Evolutionary conservation across 2,329 filamentous ascomycete genomes (phyloP).

Genomic region (Acephala macrosclerotiorum): DNA sequence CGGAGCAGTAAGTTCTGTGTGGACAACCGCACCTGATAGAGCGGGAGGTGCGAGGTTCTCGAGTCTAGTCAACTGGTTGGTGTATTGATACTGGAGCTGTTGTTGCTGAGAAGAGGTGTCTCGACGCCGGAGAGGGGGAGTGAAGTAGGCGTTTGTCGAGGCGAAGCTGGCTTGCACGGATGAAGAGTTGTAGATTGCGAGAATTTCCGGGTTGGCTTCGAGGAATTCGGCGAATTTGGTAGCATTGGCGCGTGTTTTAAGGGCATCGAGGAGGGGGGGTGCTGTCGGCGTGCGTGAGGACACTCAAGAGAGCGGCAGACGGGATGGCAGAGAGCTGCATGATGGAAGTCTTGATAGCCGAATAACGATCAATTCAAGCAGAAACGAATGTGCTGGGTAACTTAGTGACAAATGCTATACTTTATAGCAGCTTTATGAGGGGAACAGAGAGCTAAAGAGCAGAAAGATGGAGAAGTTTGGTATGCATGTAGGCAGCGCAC

Average conservation of each 20-base stretch:
- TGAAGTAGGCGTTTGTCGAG: slow-evolving; percentile 30
- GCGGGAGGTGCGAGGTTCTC: not conserved
- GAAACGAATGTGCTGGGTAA: not conserved
- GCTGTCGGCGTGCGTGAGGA: slow-evolving; percentile 5
- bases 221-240: slow-evolving; percentile 37
- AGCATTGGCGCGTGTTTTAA: slow-evolving; percentile 31
- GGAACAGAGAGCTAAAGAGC: not conserved
- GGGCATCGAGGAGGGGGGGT: slow-evolving; percentile 30
- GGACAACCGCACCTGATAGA: not conserved
- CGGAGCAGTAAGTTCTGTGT: not conserved
- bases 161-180: slow-evolving; percentile 39
- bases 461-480: not conserved
- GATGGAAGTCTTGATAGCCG: not conserved
- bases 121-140: not conserved
- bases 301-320: not conserved
- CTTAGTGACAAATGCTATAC: not conserved
- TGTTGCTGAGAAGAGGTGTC: slow-evolving; percentile 4
- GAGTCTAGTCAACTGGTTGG: not conserved
- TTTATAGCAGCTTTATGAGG: not conserved
- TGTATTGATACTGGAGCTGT: slow-evolving; percentile 1
- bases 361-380: not conserved
- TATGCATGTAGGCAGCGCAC: not conserved
- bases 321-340: not conserved
- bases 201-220: slow-evolving; percentile 30
- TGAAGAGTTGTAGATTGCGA: slow-evolving; percentile 30